Evolutionary conservation across 768 basidiomycete species (phyloP).

Genomic region (Calocera viscosa): DNA sequence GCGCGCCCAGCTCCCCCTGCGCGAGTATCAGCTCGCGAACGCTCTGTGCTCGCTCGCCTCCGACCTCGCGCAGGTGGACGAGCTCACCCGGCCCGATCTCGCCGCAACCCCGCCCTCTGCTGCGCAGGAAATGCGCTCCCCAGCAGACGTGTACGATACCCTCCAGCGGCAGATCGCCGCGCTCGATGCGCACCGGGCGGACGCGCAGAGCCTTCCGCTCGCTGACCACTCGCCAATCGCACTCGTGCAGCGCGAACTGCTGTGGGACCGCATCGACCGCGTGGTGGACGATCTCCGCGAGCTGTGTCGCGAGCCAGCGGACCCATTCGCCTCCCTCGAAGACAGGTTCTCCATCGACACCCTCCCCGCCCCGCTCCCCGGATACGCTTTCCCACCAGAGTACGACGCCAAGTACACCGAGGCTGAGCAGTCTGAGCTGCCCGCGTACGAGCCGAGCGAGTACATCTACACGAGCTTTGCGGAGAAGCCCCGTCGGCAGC

Average conservation of each 20-base stretch:
- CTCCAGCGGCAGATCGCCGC: constrained; percentile 58
- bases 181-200: constrained; percentile 46
- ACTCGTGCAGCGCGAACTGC: constrained; percentile 44
- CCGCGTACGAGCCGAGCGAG: constrained; percentile 17
- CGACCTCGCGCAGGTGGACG: constrained; percentile 53
- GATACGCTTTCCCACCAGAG: constrained; percentile 12
- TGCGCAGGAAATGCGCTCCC: constrained; percentile 21
- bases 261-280: constrained; percentile 65
- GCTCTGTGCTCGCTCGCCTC: constrained; percentile 57
- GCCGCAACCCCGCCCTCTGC: constrained; percentile 11
- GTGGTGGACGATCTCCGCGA: constrained; percentile 56
- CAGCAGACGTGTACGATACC: constrained; percentile 41
- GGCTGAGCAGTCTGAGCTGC: background rate
- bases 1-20: constrained; percentile 32
- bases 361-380: background rate
- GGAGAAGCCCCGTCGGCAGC: constrained; percentile 56
- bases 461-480: constrained; percentile 23
- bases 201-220: constrained; percentile 37
- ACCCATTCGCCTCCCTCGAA: constrained; percentile 15
- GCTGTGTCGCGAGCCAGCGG: constrained; percentile 51
- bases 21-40: constrained; percentile 51
- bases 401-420: constrained; percentile 13
- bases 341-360: background rate
- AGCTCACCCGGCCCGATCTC: constrained; percentile 18
- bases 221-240: constrained; percentile 25